Percentiles rank a stretch among this genome's conserved stretches.
Evolutionary conservation across 129 eudicot species (phyloP).

Genomic region (Pittosporum tobira): DNA sequence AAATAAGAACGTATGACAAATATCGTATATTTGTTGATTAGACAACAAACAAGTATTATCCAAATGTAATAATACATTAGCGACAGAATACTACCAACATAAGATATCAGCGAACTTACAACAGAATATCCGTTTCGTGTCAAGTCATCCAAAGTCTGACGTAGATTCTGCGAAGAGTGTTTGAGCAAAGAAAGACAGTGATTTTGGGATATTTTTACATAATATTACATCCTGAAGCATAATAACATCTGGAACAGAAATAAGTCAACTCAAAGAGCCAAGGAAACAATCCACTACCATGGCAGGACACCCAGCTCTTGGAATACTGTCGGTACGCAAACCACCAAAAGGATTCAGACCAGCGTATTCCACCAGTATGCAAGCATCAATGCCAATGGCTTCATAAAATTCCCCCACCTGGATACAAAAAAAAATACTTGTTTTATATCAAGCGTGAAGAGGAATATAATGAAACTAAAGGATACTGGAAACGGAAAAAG

Average conservation of each 20-base stretch:
- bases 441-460: constrained; percentile 4
- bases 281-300: constrained; percentile 38
- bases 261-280: neutral
- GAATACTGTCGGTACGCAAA: constrained; percentile 72
- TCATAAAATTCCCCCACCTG: constrained; percentile 98
- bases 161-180: constrained; percentile 52
- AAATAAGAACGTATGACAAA: neutral
- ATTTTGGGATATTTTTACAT: neutral
- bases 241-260: constrained; percentile 8
- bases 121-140: constrained; percentile 96
- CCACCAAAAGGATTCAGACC: constrained; percentile 98
- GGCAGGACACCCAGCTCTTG: constrained; percentile 94
- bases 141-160: constrained; percentile 98
- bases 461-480: constrained; percentile 5
- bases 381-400: constrained; percentile 94
- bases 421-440: constrained; percentile 2
- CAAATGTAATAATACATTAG: neutral
- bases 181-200: neutral
- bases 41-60: neutral
- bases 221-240: neutral
- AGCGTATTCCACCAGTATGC: constrained; percentile 92
- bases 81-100: constrained; percentile 7
- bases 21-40: neutral
- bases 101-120: constrained; percentile 39
- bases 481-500: neutral